phyloP scores from a whole-genome alignment of 495 filamentous ascomycete species.

The Bombardia bombarda region DNA sequence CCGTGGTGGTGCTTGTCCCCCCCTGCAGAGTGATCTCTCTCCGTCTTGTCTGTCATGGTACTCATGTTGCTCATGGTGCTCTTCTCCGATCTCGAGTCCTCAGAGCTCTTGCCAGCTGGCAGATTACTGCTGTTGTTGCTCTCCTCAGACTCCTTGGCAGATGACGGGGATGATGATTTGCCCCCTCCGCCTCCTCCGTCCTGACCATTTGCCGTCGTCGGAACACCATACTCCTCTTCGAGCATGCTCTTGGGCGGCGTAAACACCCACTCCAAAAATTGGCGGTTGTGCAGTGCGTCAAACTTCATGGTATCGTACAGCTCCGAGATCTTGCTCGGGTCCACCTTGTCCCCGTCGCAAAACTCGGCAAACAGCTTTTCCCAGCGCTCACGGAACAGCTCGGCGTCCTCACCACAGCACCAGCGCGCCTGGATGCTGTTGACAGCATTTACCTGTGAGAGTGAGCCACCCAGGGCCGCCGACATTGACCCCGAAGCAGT shows the following conservation, averaged over 20 bases:
- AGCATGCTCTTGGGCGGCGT: constrained; percentile 66
- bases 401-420: constrained; percentile 94
- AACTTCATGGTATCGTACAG: constrained; percentile 99
- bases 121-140: neutral
- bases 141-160: constrained; percentile 19
- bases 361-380: constrained; percentile 98
- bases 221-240: constrained; percentile 50
- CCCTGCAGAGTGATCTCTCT: too few species aligned
- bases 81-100: constrained; percentile 10
- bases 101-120: constrained; percentile 9
- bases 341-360: constrained; percentile 92
- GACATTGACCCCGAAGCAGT: too few species aligned
- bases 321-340: constrained; percentile 96
- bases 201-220: constrained; percentile 24
- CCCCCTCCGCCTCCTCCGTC: too few species aligned
- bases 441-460: constrained; percentile 51
- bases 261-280: constrained; percentile 97
- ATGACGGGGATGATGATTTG: constrained; percentile 18
- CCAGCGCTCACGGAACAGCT: constrained; percentile 93
- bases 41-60: constrained; percentile 24
- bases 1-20: too few species aligned
- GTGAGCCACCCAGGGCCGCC: constrained; percentile 32
- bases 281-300: constrained; percentile 91
- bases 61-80: constrained; percentile 1
- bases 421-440: constrained; percentile 76